phyloP scores from a whole-genome alignment of 2,329 filamentous ascomycete species.

The Fusarium protoensiforme region DNA sequence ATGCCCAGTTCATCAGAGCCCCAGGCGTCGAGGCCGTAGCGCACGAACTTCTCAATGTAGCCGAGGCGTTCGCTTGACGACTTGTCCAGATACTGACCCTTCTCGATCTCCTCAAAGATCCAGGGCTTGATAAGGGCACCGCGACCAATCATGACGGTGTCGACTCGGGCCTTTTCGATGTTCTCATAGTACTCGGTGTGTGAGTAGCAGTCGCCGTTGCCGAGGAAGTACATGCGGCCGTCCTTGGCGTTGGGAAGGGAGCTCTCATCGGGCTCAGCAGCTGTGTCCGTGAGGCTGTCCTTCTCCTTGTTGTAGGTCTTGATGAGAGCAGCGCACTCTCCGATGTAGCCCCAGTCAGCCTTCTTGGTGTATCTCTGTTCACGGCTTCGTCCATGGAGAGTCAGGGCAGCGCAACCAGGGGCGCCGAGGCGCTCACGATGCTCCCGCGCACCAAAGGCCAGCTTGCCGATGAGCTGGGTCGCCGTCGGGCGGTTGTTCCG shows the following conservation, averaged over 20 bases:
- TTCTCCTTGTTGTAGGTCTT: slow-evolving; percentile 79
- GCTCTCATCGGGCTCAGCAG: slow-evolving; percentile 79
- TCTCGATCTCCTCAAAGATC: slow-evolving; percentile 96
- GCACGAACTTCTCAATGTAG: slow-evolving; percentile 89
- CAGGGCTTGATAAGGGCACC: slow-evolving; percentile 97
- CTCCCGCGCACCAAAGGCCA: slow-evolving; percentile 83
- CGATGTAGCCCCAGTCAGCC: slow-evolving; percentile 97
- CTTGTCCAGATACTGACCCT: slow-evolving; percentile 95
- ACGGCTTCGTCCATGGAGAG: slow-evolving; percentile 90
- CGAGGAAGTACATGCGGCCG: slow-evolving; percentile 87
- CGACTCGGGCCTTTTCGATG: slow-evolving; percentile 81
- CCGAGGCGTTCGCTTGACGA: slow-evolving; percentile 85
- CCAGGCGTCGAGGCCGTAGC: slow-evolving; percentile 94
- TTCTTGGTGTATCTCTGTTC: slow-evolving; percentile 93
- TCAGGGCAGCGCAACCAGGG: slow-evolving; percentile 92
- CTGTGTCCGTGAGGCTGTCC: slow-evolving; percentile 77
- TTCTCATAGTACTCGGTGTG: slow-evolving; percentile 87
- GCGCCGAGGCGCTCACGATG: slow-evolving; percentile 76
- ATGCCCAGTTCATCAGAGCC: slow-evolving; percentile 95
- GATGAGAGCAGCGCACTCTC: slow-evolving; percentile 87
- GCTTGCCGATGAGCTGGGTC: slow-evolving; percentile 81
- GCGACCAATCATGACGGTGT: slow-evolving; percentile 97
- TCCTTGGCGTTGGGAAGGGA: slow-evolving; percentile 73
- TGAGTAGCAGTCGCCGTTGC: slow-evolving; percentile 96
- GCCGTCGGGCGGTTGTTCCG: slow-evolving; percentile 83